A percentile compares a stretch with the other conserved stretches of the same genome.
phyloP scores from a whole-genome alignment of 208 protist genomes.

The Trypanosoma avium region DNA sequence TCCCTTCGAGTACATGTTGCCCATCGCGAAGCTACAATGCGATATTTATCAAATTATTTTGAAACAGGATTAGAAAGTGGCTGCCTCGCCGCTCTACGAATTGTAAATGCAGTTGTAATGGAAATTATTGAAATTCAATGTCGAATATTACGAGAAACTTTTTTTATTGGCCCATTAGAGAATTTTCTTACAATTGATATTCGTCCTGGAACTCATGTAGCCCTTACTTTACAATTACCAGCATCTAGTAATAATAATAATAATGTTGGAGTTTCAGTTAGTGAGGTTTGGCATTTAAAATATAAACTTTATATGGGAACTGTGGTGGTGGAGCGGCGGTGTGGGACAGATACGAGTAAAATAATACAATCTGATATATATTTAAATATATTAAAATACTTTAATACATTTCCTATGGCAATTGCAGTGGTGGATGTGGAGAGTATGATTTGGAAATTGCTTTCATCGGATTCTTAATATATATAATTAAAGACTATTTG shows the following conservation, averaged over 20 bases:
- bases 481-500: too few relatives aligned
- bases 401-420: background rate
- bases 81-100: conserved; percentile 49
- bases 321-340: conserved; percentile 45
- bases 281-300: conserved; percentile 30
- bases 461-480: background rate
- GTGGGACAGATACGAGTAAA: conserved; percentile 31
- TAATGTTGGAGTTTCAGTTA: background rate
- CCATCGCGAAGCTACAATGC: conserved; percentile 42
- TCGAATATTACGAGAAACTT: conserved; percentile 26
- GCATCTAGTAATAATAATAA: background rate
- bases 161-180: conserved; percentile 54
- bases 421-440: conserved; percentile 47
- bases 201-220: conserved; percentile 59
- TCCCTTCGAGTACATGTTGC: conserved; percentile 28
- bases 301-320: conserved; percentile 35
- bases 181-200: conserved; percentile 46
- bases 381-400: background rate
- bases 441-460: conserved; percentile 38
- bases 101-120: conserved; percentile 59
- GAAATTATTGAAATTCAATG: conserved; percentile 62
- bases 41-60: conserved; percentile 48
- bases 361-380: conserved; percentile 22
- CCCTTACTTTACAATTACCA: conserved; percentile 27
- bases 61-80: conserved; percentile 56